Conservation (phyloP, 139 green algal species). For the Micractinium conductrix region DNA sequence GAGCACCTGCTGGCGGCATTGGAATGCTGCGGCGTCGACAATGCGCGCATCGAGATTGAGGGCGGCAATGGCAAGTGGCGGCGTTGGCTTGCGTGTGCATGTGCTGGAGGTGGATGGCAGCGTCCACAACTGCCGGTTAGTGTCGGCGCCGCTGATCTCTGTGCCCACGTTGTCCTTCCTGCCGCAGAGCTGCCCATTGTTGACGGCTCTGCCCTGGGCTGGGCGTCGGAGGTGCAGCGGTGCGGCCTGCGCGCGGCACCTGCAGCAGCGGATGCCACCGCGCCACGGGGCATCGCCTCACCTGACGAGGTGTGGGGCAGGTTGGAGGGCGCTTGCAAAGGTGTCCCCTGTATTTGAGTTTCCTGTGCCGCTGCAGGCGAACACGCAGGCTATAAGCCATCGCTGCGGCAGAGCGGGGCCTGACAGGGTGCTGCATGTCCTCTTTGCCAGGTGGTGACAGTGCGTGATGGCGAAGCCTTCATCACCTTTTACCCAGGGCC, state of each 20-base stretch:
- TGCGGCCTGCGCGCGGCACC: constrained; percentile 49
- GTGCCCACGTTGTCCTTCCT: too few species aligned
- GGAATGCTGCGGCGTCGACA: constrained; percentile 88
- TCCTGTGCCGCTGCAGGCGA: too few species aligned
- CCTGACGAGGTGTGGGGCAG: neutral
- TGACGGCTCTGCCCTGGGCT: constrained; percentile 82
- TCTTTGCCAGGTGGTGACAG: constrained; percentile 51
- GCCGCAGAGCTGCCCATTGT: constrained; percentile 80
- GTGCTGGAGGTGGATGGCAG: neutral
- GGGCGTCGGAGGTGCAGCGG: constrained; percentile 60
- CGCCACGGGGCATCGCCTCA: neutral
- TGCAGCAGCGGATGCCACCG: neutral
- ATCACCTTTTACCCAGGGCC: constrained; percentile 76
- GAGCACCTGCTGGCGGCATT: constrained; percentile 87
- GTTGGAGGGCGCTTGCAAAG: too few species aligned
- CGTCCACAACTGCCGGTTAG: neutral
- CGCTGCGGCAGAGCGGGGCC: too few species aligned
- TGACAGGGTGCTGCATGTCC: neutral
- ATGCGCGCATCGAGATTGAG: constrained; percentile 82
- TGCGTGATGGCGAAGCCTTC: constrained; percentile 77
- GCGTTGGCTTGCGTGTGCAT: neutral
- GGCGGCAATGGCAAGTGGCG: constrained; percentile 41
- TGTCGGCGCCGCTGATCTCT: neutral
- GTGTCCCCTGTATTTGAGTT: neutral
- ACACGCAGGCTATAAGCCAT: too few species aligned